Base-by-base conservation (phyloP, 176 grass and related monocot species). In the Lolium multiflorum region DNA sequence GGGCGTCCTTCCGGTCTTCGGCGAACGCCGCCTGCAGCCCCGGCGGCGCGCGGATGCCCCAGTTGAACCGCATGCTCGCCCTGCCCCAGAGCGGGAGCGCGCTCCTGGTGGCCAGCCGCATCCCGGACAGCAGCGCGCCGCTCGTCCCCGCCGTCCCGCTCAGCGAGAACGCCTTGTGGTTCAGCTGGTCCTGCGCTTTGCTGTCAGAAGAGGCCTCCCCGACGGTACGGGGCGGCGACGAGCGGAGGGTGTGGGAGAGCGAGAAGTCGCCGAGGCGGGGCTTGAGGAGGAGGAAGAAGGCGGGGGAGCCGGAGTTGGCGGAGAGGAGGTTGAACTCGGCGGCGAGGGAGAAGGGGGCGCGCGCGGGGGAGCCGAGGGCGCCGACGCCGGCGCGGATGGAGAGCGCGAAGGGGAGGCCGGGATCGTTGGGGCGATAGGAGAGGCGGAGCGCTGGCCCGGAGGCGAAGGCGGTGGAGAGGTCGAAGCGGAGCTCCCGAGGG, bases 211-310 rank as follows among this genome's bases (percentile, higher is more conserved):
- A 62, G 43, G 31, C 80, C 57, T 80, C 61, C 25, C 83, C 86
- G 44, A 88, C 20, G 24, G 66, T 73, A 47, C 73, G 80, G 7
- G 86, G 84, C 54, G 84, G 51, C 47, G 78, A 61, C 20, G 91
- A 90, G 46, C 65, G 85, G 24, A 94, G 81, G 24, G 88, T 81
- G 77, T 95, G 92, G 73, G 88, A 89, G 74, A 98, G 80, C 6
- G 90, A 74, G 83, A 95, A 95, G 81, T 98, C 93, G 46, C 93
- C 93, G 63, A 98, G 88, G 0, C 90, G 77, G 17, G 93, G 96
- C 74, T 95, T 98, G 81, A 98, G 65, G 39, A 87, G 86, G 85
- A 95, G 79, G 48, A 92, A 95, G 70, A 95, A 95, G 68, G 73
- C 85, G 44, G 93, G 91, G 25, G 85, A 80, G 3, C 81, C 75